Conservation (phyloP, 331 rosid species). For the Saraca asoca region DNA sequence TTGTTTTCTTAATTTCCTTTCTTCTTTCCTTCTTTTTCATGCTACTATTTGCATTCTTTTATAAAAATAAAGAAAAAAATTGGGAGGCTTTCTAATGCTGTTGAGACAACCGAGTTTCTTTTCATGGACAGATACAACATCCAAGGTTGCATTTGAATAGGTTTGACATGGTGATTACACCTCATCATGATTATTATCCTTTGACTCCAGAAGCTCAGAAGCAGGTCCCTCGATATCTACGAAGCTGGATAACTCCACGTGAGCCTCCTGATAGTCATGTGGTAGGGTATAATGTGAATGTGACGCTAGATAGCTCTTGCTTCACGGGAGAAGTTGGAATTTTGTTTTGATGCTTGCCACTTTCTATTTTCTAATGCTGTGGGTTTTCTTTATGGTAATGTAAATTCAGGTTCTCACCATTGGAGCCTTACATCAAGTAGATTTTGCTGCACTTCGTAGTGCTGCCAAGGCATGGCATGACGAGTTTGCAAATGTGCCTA, state of each 20-base stretch:
- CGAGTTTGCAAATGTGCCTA: conserved; percentile 71
- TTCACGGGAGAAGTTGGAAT: conserved; percentile 16
- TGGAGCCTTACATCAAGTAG: conserved; percentile 92
- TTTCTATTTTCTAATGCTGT: conserved; percentile 9
- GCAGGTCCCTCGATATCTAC: conserved; percentile 78
- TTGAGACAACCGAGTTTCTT: conserved; percentile 17
- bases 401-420: conserved; percentile 68
- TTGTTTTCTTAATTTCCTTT: no score
- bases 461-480: conserved; percentile 85
- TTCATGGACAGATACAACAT: conserved; percentile 65
- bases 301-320: conserved; percentile 7
- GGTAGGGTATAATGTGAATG: conserved; percentile 52
- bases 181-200: conserved; percentile 90
- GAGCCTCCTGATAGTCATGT: conserved; percentile 87
- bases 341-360: conserved; percentile 24
- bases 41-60: no score
- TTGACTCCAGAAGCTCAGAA: conserved; percentile 70
- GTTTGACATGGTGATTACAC: conserved; percentile 88
- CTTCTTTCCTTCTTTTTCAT: no score
- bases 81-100: no score
- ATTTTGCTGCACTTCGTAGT: conserved; percentile 75
- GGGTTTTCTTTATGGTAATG: conserved; percentile 32
- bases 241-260: conserved; percentile 83
- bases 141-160: conserved; percentile 79
- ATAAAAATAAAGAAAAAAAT: no score